Conservation (phyloP, 2,329 filamentous ascomycete genomes). For the Aureobasidium sp. region DNA sequence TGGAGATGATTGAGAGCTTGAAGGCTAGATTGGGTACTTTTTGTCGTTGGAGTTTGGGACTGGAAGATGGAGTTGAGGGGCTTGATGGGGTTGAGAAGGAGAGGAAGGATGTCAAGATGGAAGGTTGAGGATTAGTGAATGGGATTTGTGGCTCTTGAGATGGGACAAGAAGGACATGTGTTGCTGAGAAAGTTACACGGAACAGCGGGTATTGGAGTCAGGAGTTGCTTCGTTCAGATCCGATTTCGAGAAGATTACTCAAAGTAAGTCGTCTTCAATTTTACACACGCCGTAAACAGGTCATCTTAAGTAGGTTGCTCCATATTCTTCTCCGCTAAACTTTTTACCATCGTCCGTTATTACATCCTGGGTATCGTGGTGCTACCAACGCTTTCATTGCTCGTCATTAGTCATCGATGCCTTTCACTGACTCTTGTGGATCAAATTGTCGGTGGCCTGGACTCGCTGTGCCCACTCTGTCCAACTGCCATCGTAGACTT, state of each 20-base stretch:
- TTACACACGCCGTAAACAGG: background rate
- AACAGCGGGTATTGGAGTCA: too few species aligned
- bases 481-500: conserved; percentile 95
- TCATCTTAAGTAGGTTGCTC: background rate
- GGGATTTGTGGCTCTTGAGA: too few species aligned
- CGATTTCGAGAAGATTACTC: background rate
- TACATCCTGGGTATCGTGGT: conserved; percentile 1
- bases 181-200: too few species aligned
- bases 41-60: background rate
- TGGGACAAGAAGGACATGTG: too few species aligned
- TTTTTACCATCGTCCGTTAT: background rate
- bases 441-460: conserved; percentile 24
- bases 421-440: conserved; percentile 19
- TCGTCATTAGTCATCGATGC: background rate
- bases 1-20: background rate
- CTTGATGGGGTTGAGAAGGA: background rate
- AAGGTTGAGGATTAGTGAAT: background rate
- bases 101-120: background rate
- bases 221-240: too few species aligned
- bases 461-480: conserved; percentile 45
- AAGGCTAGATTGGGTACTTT: background rate
- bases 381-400: background rate
- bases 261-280: background rate
- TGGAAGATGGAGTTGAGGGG: background rate
- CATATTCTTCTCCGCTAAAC: background rate